phyloP scores from a whole-genome alignment of 1,284 basidiomycete species.

The Ustilago hordei region DNA sequence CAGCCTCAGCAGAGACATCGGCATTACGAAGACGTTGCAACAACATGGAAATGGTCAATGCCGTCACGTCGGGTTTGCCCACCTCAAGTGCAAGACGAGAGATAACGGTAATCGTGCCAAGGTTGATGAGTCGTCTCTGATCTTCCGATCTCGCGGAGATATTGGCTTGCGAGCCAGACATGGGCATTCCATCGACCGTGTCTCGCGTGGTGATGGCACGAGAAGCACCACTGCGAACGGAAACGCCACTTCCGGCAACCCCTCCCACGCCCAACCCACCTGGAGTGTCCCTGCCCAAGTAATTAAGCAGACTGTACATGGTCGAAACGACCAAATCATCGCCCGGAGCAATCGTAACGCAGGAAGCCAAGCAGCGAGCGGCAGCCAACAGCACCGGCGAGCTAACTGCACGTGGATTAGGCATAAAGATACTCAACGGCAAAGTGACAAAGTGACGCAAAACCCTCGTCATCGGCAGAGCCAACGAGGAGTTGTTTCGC shows the following conservation, averaged over 20 bases:
- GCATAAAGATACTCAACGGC: constrained; percentile 85
- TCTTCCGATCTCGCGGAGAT: constrained; percentile 76
- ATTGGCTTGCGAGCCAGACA: constrained; percentile 46
- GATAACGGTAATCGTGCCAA: constrained; percentile 79
- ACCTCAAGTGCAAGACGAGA: constrained; percentile 64
- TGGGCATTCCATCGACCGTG: constrained; percentile 37
- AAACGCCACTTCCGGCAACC: constrained; percentile 72
- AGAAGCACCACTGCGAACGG: constrained; percentile 72
- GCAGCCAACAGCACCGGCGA: constrained; percentile 84
- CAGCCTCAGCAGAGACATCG: constrained; percentile 86
- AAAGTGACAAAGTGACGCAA: constrained; percentile 88
- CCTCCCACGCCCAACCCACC: constrained; percentile 71
- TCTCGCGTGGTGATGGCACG: constrained; percentile 50
- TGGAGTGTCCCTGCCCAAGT: constrained; percentile 79
- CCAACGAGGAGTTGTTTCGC: constrained; percentile 84
- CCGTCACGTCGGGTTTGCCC: constrained; percentile 57
- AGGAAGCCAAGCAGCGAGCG: constrained; percentile 87
- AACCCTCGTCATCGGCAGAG: constrained; percentile 80
- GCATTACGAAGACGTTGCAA: constrained; percentile 86
- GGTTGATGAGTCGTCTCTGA: constrained; percentile 84
- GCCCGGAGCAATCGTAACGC: constrained; percentile 85
- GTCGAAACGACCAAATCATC: constrained; percentile 93
- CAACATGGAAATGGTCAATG: constrained; percentile 81
- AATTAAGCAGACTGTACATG: constrained; percentile 94
- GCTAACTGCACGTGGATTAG: constrained; percentile 73